These are phyloP conservation scores for Akanthomyces dipterigenus DNA, from an alignment of 2,329 filamentous ascomycete genomes.

Conservation along the genomic window DNA sequence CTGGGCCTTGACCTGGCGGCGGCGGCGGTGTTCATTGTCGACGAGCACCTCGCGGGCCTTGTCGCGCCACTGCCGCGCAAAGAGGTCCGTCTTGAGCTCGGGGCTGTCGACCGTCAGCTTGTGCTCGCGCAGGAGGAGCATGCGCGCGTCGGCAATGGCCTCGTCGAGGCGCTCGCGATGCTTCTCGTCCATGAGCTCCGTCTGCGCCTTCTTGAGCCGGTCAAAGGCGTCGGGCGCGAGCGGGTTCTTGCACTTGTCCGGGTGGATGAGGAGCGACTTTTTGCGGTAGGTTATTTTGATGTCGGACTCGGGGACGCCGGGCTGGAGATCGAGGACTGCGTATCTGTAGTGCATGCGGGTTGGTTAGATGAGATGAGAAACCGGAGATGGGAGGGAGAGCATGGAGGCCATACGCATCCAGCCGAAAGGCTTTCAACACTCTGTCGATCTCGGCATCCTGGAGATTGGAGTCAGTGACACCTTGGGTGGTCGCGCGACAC, in stretches of 20 bases:
- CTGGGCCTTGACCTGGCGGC: constrained; percentile 83
- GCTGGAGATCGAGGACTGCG: constrained; percentile 89
- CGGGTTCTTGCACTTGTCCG: constrained; percentile 92
- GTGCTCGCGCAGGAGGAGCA: constrained; percentile 87
- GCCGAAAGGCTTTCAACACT: constrained; percentile 83
- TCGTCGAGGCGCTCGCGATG: constrained; percentile 81
- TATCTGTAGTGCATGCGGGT: constrained; percentile 48
- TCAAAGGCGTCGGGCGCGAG: constrained; percentile 93
- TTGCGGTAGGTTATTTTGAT: constrained; percentile 93
- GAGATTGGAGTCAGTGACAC: not conserved
- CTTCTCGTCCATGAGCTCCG: constrained; percentile 89
- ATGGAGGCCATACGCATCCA: constrained; percentile 43
- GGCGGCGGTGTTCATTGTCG: constrained; percentile 80
- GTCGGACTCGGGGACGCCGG: constrained; percentile 89
- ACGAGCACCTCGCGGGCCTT: constrained; percentile 87
- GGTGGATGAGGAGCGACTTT: constrained; percentile 98
- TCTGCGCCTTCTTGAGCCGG: constrained; percentile 90
- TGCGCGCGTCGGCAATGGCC: constrained; percentile 90
- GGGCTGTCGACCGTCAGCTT: constrained; percentile 87
- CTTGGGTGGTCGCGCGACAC: constrained; percentile 1
- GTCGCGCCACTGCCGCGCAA: constrained; percentile 78
- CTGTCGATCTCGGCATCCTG: constrained; percentile 94
- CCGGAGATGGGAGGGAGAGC: not conserved
- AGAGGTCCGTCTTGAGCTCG: constrained; percentile 78
- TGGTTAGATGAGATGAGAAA: not conserved